phyloP scores from a whole-genome alignment of 345 rosid genomes.

The Fremontodendron californicum region DNA sequence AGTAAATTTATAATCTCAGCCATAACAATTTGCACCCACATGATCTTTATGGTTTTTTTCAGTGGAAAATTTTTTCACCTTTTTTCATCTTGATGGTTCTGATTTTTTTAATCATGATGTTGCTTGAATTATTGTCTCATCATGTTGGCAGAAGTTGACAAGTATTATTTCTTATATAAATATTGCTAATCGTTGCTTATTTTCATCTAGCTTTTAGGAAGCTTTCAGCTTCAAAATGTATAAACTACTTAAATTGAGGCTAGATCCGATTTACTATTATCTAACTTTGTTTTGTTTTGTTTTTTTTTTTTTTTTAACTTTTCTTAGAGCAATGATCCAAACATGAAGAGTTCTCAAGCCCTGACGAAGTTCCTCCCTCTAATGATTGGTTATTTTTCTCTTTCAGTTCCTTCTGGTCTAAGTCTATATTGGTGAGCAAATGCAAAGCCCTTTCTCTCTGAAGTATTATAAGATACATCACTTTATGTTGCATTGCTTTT shows the following conservation, averaged over 20 bases:
- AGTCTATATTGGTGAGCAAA: conserved; percentile 89
- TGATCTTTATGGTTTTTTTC: neutral
- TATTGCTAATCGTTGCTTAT: neutral
- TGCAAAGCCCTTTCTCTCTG: conserved; percentile 1
- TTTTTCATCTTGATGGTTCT: neutral
- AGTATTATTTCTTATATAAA: neutral
- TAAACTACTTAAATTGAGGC: neutral
- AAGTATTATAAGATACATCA: neutral
- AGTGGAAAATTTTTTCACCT: neutral
- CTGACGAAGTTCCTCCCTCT: conserved; percentile 78
- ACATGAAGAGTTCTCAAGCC: conserved; percentile 81
- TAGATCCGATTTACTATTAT: neutral
- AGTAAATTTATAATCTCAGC: neutral
- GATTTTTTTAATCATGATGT: neutral
- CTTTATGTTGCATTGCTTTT: neutral
- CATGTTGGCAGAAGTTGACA: neutral
- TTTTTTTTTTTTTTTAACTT: neutral
- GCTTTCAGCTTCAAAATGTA: neutral
- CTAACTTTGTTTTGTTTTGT: no score
- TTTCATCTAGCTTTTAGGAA: neutral
- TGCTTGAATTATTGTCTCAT: conserved; percentile 1
- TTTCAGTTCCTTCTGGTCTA: conserved; percentile 97
- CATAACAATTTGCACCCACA: neutral
- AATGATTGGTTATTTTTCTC: conserved; percentile 88
- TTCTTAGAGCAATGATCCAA: conserved; percentile 74